Evolutionary conservation across 2,329 filamentous ascomycete species (phyloP), one percentile per base, ranked within the genome.

Genomic region (Aureobasidium vineae): DNA sequence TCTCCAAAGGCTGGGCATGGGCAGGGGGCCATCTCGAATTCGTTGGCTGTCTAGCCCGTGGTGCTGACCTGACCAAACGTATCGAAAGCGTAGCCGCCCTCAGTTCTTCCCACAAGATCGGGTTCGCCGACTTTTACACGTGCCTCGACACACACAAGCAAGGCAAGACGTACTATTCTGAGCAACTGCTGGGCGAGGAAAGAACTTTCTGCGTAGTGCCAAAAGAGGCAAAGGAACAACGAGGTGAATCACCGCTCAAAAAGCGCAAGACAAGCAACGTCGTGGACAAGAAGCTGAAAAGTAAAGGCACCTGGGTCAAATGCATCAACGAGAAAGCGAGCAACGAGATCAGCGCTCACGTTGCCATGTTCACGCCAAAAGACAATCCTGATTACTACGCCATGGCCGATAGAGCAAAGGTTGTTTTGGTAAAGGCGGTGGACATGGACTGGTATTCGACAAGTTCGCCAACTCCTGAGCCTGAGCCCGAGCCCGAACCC

Each of bases 11-110:
- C 8, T 88, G 88, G 80, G 82, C 82, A 11, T 98, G 93, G 92
- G 91, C 91, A 16, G 87, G 89, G 19, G 95, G 91, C 41, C 95
- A 99, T 77, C 86, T 99, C 31, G 91, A 95, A 76, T 99, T 98
- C 73, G 91, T 98, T 1, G 92, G 92, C 2, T 96, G 92, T 73
- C 84, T 99, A 8, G 90, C 90, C 56, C 87, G 91, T n/a, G 87
- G 87, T 5, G 90, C 93, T 72, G 92, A 97, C 74, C 81, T 98
- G 70, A 87, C 88, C 71, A 85, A 87, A 73, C 86, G 95, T 38
- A 83, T 97, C 11, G 79, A 82, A n/a, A 84, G 81, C 68, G 82
- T 97, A 75, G 82, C 85, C n/a, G 81, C 83, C 67, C 79, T 93
- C 23, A 83, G 87, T 40, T 76, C 81, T 53, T 86, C 90, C 67